phyloP scores from a whole-genome alignment of 75 land plant genomes.

The Pinus taeda region DNA sequence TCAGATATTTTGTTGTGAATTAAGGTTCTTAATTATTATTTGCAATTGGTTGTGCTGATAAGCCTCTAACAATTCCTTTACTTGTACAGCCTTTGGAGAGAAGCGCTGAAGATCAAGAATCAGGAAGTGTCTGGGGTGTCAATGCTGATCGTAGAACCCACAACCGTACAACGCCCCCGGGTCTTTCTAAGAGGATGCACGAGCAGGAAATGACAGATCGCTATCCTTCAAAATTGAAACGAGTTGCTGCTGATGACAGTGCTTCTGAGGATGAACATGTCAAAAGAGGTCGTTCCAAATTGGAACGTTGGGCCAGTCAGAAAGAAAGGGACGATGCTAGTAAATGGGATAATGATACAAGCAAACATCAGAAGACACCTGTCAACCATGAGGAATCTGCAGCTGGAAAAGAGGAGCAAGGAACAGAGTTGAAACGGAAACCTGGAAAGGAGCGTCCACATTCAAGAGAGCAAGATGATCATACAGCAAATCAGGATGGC shows the following conservation, averaged over 20 bases:
- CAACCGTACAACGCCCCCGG: conserved; percentile 2
- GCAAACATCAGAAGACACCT: conserved; percentile 13
- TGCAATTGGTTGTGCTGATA: background rate
- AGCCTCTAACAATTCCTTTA: background rate
- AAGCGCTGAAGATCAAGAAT: conserved; percentile 9
- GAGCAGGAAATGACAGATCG: conserved; percentile 9
- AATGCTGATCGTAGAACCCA: conserved; percentile 1
- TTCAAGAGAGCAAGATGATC: conserved; percentile 10
- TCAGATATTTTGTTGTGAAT: background rate
- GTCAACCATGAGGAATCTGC: conserved; percentile 7
- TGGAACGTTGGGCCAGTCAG: conserved; percentile 95
- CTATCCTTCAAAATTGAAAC: conserved; percentile 13
- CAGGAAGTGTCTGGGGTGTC: conserved; percentile 7
- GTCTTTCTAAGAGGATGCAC: conserved; percentile 7
- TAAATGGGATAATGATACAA: conserved; percentile 17
- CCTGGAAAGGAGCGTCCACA: conserved; percentile 14
- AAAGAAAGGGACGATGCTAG: conserved; percentile 56
- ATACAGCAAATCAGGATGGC: conserved; percentile 13
- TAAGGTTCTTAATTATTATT: background rate
- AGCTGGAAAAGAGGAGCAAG: conserved; percentile 4
- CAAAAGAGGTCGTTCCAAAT: conserved; percentile 75
- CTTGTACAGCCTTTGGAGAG: conserved; percentile 2
- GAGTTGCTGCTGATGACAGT: conserved; percentile 35
- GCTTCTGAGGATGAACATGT: conserved; percentile 58
- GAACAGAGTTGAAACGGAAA: conserved; percentile 13